phyloP scores from a whole-genome alignment of 768 basidiomycete genomes.

The Amanita rubescens region DNA sequence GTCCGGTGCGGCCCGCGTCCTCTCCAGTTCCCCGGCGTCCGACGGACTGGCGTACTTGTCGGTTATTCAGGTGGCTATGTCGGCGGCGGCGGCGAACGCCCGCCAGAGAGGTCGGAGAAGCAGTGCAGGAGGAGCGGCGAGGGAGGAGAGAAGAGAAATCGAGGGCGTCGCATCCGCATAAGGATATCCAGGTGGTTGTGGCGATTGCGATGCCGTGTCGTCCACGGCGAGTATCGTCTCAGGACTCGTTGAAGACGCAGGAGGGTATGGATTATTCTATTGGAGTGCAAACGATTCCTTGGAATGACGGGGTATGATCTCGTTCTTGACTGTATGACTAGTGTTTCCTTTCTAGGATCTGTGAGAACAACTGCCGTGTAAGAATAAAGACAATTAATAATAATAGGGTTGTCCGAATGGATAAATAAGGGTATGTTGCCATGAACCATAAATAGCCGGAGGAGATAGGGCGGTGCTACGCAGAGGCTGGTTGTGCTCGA shows the following conservation, averaged over 20 bases:
- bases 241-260: not conserved
- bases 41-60: not conserved
- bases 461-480: not conserved
- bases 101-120: not conserved
- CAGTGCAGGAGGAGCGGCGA: not conserved
- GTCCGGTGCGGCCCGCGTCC: not conserved
- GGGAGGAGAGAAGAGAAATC: slow-evolving; percentile 7
- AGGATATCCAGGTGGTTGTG: slow-evolving; percentile 30
- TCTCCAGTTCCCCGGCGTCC: not conserved
- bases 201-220: slow-evolving; percentile 34
- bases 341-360: not conserved
- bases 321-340: not conserved
- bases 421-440: no score
- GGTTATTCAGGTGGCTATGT: slow-evolving; percentile 3
- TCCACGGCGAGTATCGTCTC: slow-evolving; percentile 12
- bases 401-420: no score
- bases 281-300: slow-evolving; percentile 28
- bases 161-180: slow-evolving; percentile 7
- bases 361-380: not conserved
- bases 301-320: slow-evolving; percentile 17
- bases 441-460: not conserved
- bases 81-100: not conserved
- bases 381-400: not conserved
- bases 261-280: slow-evolving; percentile 22
- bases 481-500: not conserved